These are phyloP conservation scores for Trichosanthes cucumerina DNA, from an alignment of 306 rosid species.

Conservation along the genomic window DNA sequence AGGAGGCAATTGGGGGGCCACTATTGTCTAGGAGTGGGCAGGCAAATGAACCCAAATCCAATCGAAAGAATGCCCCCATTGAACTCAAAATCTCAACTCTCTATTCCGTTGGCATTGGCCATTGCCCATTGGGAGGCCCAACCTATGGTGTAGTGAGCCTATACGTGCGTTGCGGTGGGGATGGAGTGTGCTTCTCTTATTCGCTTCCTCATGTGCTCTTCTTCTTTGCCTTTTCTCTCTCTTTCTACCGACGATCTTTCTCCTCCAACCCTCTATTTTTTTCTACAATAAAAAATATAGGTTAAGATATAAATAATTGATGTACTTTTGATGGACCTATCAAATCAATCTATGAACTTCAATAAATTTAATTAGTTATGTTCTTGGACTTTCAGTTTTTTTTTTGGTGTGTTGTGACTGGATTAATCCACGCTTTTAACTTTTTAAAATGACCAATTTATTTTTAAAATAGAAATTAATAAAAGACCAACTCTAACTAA, in stretches of 20 bases:
- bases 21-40: not conserved
- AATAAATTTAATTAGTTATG: not conserved
- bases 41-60: slow-evolving; percentile 2
- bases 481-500: no score
- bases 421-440: no score
- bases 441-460: no score
- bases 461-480: no score
- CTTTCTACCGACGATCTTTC: not conserved
- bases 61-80: not conserved
- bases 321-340: not conserved
- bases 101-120: not conserved
- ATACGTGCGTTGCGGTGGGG: not conserved
- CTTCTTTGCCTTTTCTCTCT: not conserved
- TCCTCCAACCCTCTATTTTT: not conserved
- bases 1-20: not conserved
- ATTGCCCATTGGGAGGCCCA: not conserved
- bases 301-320: no score
- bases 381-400: no score
- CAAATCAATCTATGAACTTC: not conserved
- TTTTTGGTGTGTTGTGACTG: no score
- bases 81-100: not conserved
- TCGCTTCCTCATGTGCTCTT: not conserved
- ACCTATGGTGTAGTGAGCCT: not conserved
- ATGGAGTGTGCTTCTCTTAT: not conserved
- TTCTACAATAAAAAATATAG: no score